Evolutionary conservation across 306 rosid genomes (phyloP), one percentile per base, ranked within the genome.

Genomic region (Citrullus colocynthis): DNA sequence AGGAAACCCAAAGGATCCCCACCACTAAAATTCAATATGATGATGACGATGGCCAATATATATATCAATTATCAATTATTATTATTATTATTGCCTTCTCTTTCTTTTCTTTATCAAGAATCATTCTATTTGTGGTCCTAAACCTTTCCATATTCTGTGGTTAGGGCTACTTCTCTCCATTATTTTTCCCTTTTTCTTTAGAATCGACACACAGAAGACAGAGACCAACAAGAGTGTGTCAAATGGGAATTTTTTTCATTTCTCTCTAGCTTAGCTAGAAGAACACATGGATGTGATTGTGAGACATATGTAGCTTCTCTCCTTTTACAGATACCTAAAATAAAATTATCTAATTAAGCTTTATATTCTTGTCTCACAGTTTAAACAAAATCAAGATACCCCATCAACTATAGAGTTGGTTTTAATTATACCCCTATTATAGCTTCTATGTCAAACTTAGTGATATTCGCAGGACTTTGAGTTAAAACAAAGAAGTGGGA

Each of bases 71-170:
- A 48, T 48, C 1, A 39, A 11, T 11, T 45, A 9, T 45, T 45
- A 6, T 45, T 11, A 11, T 1, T 45, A 15, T 51, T 15, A 15
- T 51, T 51, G 56, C 2, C n/a, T 32, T 51, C 45, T 65, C 4
- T 21, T 58, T n/a, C 1, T 11, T 67, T 41, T 41, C 17, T 41
- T 37, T 67, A 9, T 67, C 3, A 12, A 51, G 63, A 74, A 74
- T 54, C 63, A 74, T 74, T 74, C 63, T 54, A 34, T 74, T 32
- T 51, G 77, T 74, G 77, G 77, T 74, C 77, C 77, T 65, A 54
- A 15, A 34, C 18, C 48, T 34, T 74, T 16, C 49, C 78, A 74
- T 52, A 32, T 74, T 74, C 32, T 54, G 44, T 32, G 63, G 63
- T 54, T 74, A 60, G 78, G 78, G 78, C n/a, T 52, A 6, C n/a